Conservation (phyloP, 352 stramenopile genomes). For the Elongisporangium senticosum region DNA sequence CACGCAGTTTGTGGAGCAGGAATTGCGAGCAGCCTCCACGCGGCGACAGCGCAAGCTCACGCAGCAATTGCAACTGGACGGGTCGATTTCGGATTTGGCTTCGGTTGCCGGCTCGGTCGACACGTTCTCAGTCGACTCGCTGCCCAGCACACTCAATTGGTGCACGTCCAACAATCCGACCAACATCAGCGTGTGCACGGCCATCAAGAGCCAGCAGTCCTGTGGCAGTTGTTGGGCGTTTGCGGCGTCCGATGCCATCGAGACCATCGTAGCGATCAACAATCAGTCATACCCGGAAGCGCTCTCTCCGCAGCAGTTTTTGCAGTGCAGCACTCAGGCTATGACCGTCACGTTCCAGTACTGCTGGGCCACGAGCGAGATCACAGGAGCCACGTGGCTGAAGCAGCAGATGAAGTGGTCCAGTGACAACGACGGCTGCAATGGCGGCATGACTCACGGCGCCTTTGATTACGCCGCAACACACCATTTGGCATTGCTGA, state of each 20-base stretch:
- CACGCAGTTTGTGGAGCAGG: constrained; percentile 54
- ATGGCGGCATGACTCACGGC: constrained; percentile 71
- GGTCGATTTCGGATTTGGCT: background rate
- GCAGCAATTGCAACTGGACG: constrained; percentile 5
- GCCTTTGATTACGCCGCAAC: constrained; percentile 58
- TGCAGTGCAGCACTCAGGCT: constrained; percentile 64
- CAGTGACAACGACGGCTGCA: constrained; percentile 62
- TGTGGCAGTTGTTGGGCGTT: constrained; percentile 84
- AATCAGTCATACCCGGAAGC: constrained; percentile 33
- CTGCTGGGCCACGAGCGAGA: constrained; percentile 54
- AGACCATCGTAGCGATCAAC: constrained; percentile 58
- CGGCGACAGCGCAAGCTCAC: constrained; percentile 22
- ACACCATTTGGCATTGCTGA: constrained; percentile 46
- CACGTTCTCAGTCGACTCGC: constrained; percentile 10
- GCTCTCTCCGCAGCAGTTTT: constrained; percentile 75
- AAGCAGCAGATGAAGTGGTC: constrained; percentile 63
- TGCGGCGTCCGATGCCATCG: constrained; percentile 68
- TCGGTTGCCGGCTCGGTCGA: constrained; percentile 9
- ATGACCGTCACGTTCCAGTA: constrained; percentile 75
- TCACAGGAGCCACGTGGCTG: constrained; percentile 50
- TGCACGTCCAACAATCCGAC: constrained; percentile 64
- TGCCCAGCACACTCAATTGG: constrained; percentile 56
- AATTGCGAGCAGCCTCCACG: constrained; percentile 25
- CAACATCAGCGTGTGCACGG: constrained; percentile 60
- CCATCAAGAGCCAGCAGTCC: constrained; percentile 74